A percentile compares a stretch with the other conserved stretches of the same genome.
phyloP scores from a whole-genome alignment of 2,329 filamentous ascomycete genomes.

The Penicillium crustosum region DNA sequence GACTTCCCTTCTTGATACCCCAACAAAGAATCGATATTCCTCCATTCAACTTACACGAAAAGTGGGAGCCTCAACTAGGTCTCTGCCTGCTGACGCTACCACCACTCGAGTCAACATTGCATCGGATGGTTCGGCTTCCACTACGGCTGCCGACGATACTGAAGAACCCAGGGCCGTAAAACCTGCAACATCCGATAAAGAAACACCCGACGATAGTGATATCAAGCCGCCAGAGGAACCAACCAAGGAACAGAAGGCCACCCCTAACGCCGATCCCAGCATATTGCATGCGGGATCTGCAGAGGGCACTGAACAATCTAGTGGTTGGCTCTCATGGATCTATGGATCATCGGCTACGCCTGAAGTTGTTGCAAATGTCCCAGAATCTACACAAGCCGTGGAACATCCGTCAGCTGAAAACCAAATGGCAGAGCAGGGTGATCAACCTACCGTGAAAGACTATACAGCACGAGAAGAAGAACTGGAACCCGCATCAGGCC shows the following conservation, averaged over 20 bases:
- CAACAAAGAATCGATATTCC: conserved; percentile 32
- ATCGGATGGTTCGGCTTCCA: conserved; percentile 41
- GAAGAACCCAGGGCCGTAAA: conserved; percentile 16
- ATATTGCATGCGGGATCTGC: conserved; percentile 15
- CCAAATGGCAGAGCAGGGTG: conserved; percentile 14
- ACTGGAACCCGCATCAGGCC: conserved; percentile 11
- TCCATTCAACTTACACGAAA: conserved; percentile 47
- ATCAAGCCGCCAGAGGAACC: conserved; percentile 18
- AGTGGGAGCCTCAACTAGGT: conserved; percentile 42
- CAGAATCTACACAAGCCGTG: conserved; percentile 17
- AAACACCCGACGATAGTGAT: conserved; percentile 15
- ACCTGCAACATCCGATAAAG: conserved; percentile 20
- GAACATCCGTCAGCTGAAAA: conserved; percentile 11
- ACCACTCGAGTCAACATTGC: conserved; percentile 49
- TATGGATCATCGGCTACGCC: conserved; percentile 26
- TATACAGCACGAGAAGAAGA: conserved; percentile 14
- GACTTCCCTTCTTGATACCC: conserved; percentile 27
- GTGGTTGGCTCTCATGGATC: conserved; percentile 43
- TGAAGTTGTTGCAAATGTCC: conserved; percentile 8
- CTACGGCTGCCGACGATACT: conserved; percentile 25
- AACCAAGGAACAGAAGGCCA: conserved; percentile 19
- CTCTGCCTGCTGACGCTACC: conserved; percentile 46
- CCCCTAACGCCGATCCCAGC: conserved; percentile 14
- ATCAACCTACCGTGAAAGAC: conserved; percentile 7
- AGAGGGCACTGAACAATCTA: conserved; percentile 21